Evolutionary conservation across 345 rosid species (phyloP).

Genomic region (Diplotaxis tenuifolia): DNA sequence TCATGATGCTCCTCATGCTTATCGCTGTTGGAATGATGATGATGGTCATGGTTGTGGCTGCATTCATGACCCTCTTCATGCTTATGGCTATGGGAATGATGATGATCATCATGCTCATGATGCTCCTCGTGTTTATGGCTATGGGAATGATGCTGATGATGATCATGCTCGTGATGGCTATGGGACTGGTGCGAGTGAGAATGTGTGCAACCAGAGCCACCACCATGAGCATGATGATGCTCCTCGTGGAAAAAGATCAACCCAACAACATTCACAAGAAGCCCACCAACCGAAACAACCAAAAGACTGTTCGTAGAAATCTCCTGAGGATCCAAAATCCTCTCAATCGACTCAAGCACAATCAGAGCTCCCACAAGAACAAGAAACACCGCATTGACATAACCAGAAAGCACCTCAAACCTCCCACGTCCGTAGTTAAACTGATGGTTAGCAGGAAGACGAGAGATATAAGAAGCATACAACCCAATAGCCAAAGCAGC

Average conservation of each 20-base stretch:
- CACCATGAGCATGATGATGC: constrained; percentile 99
- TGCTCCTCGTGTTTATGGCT: background rate
- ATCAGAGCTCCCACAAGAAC: constrained; percentile 87
- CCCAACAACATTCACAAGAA: constrained; percentile 80
- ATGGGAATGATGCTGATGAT: background rate
- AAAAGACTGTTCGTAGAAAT: constrained; percentile 83
- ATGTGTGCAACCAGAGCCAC: constrained; percentile 76
- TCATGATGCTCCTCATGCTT: constrained; percentile 40
- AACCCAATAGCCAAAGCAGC: constrained; percentile 94
- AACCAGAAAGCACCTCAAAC: constrained; percentile 92
- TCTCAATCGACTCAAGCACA: constrained; percentile 89
- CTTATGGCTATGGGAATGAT: constrained; percentile 25
- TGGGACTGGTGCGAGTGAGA: constrained; percentile 54
- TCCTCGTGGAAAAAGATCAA: constrained; percentile 95
- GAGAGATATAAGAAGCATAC: constrained; percentile 88
- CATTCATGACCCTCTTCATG: constrained; percentile 39
- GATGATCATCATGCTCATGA: constrained; percentile 22
- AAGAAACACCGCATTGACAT: constrained; percentile 87
- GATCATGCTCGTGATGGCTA: constrained; percentile 38
- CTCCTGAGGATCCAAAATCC: constrained; percentile 96
- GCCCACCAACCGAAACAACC: constrained; percentile 87
- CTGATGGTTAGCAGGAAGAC: constrained; percentile 84
- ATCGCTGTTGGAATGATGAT: constrained; percentile 32
- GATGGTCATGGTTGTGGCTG: constrained; percentile 18
- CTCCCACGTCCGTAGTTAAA: constrained; percentile 95